Base-by-base conservation (phyloP, 306 rosid species). In the Corylus avellana region DNA sequence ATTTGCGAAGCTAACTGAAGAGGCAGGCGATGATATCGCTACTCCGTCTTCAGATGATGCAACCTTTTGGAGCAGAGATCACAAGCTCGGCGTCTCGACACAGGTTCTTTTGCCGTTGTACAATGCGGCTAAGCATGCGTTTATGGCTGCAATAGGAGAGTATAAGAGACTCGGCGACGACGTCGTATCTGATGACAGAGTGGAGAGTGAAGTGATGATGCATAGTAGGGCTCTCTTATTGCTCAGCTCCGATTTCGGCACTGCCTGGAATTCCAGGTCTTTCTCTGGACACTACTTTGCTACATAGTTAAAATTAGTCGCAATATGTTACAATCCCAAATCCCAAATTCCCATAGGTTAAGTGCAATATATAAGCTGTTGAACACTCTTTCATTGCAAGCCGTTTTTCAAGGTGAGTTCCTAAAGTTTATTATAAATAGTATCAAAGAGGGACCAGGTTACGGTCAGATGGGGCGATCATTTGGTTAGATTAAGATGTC, bases 211-310 rank as follows among this genome's bases (percentile, higher is more conserved):
- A 13, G 89, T 91, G 80, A 78, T 92, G 92, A 93, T 85, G 83
- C 91, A 87, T 72, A 89, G 98, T 88, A 84, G 69, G 86, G 88
- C 94, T 51, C 85, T 93, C 73, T 75, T 93, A 77, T 77, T 95
- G 86, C 85, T 90, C 75, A 95, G 98, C 85, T 88, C 86, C 78
- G 98, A 95, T 84, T 93, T 90, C 57, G 83, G 90, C 64, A 91
- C 97, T 55, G 96, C 98, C 35, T 91, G 98, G 98, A 89, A 91
- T 89, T 85, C 89, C 83, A 95, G 98, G 98, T 93, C 81, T 77
- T 57, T 54, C 11, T 18, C 64, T 47, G 13, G 51, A 11, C 59
- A 67, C 32, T 22, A 20, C 32, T 58, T 58, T 2, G 13, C 37
- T 3, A 58, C 13, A 58, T 0, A 11, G 53, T 49, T 2, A 49